Evolutionary conservation across 1,284 basidiomycete genomes (phyloP).

Genomic region (Wallemia ichthyophaga): DNA sequence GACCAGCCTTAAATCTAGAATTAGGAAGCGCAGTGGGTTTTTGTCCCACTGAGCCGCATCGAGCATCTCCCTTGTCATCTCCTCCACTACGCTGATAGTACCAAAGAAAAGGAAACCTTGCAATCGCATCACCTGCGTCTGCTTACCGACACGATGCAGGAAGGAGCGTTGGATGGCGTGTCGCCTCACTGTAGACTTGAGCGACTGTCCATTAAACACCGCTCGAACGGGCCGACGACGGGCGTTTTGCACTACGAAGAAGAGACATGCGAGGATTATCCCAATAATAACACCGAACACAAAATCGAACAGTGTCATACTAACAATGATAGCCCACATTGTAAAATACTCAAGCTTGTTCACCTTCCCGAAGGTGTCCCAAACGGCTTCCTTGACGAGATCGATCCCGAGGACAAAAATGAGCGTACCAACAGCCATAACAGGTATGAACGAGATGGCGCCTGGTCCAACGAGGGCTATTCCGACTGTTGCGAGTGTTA

Average conservation of each 20-base stretch:
- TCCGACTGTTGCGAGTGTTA: conserved; percentile 40
- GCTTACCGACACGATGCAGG: conserved; percentile 62
- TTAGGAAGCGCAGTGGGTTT: conserved; percentile 60
- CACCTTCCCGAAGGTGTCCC: conserved; percentile 76
- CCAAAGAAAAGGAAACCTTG: conserved; percentile 96
- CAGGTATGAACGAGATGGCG: conserved; percentile 45
- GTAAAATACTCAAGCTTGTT: conserved; percentile 30
- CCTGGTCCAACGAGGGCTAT: conserved; percentile 55
- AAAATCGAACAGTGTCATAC: conserved; percentile 39
- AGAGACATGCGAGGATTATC: conserved; percentile 63
- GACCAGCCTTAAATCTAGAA: conserved; percentile 58
- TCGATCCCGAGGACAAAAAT: conserved; percentile 90
- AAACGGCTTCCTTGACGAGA: conserved; percentile 73
- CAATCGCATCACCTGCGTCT: conserved; percentile 63
- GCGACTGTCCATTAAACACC: conserved; percentile 42
- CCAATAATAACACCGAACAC: conserved; percentile 80
- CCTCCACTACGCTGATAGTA: conserved; percentile 12
- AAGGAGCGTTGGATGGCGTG: conserved; percentile 67
- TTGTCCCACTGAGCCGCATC: conserved; percentile 40
- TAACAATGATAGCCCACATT: conserved; percentile 19
- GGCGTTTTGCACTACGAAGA: conserved; percentile 85
- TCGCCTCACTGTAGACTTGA: conserved; percentile 68
- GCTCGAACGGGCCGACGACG: conserved; percentile 50
- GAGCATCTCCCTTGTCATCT: conserved; percentile 30
- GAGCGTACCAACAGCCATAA: conserved; percentile 32